These are phyloP conservation scores for Macadamia tetraphylla DNA, from an alignment of 164 flowering plant species.

Conservation along the genomic window DNA sequence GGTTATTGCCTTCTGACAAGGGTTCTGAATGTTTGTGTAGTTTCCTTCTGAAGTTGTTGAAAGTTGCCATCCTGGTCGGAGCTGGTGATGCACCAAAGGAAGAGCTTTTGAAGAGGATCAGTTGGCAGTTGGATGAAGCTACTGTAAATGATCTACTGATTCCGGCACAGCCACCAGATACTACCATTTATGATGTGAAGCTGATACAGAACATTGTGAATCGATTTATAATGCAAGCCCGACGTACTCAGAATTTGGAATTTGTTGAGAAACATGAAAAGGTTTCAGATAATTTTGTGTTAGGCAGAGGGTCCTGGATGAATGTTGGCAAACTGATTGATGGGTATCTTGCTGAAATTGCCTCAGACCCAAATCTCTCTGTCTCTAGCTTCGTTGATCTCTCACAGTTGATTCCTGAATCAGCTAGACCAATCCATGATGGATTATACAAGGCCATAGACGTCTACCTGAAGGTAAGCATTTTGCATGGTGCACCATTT, in stretches of 20 bases:
- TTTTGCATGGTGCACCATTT: neutral
- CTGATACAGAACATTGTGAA: conserved; percentile 51
- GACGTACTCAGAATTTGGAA: conserved; percentile 13
- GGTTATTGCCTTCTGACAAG: conserved; percentile 59
- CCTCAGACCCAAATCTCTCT: conserved; percentile 52
- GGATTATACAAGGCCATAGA: conserved; percentile 74
- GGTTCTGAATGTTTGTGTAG: conserved; percentile 60
- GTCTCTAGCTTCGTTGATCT: conserved; percentile 45
- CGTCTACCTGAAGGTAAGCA: conserved; percentile 64
- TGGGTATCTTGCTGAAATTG: conserved; percentile 66
- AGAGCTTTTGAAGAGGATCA: conserved; percentile 51
- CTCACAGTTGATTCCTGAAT: conserved; percentile 51
- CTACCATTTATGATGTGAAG: conserved; percentile 57
- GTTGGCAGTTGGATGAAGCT: conserved; percentile 66
- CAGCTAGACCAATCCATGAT: conserved; percentile 75
- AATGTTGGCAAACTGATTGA: conserved; percentile 59
- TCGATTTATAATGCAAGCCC: conserved; percentile 34
- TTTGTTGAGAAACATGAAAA: conserved; percentile 29
- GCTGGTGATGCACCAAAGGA: conserved; percentile 51
- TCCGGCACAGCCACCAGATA: conserved; percentile 47
- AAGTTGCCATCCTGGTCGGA: conserved; percentile 62
- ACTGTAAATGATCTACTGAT: conserved; percentile 67
- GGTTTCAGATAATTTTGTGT: conserved; percentile 24
- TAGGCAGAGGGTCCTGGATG: conserved; percentile 45
- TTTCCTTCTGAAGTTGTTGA: conserved; percentile 74